Evolutionary conservation across 2,329 filamentous ascomycete genomes (phyloP).

Genomic region (Botryotinia convoluta): DNA sequence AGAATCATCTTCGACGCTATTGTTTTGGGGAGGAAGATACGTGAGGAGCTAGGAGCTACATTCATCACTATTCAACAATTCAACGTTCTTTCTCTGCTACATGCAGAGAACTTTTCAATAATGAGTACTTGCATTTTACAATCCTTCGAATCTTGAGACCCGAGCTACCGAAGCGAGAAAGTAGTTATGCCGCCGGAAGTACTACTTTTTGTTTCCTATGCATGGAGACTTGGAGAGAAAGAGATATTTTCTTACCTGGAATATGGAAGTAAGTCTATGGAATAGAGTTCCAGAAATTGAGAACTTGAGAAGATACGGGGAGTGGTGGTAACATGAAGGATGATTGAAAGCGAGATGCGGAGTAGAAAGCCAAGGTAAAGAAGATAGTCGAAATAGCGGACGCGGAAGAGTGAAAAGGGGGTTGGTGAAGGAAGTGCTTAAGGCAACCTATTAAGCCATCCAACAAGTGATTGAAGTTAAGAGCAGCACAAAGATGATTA

Average conservation of each 20-base stretch:
- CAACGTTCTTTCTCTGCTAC: background rate
- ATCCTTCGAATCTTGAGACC: background rate
- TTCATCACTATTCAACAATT: background rate
- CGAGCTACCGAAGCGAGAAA: background rate
- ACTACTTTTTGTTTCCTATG: background rate
- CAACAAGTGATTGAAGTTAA: background rate
- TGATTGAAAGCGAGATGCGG: background rate
- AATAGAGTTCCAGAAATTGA: background rate
- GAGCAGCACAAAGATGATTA: background rate
- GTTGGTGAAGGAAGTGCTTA: no score
- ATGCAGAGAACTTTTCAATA: background rate
- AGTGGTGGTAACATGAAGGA: rapidly evolving
- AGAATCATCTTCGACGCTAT: background rate
- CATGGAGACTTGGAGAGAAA: background rate
- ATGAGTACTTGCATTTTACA: background rate
- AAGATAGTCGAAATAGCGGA: background rate
- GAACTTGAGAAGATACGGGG: background rate
- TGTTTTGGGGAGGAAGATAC: background rate
- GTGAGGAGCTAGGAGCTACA: background rate
- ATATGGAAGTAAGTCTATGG: background rate
- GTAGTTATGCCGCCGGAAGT: rapidly evolving
- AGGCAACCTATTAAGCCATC: no score
- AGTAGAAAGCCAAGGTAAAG: background rate
- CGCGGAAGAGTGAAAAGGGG: background rate
- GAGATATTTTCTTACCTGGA: background rate